phyloP scores from a whole-genome alignment of 2,329 filamentous ascomycete species.

The Zelopaecilomyces penicillatus region DNA sequence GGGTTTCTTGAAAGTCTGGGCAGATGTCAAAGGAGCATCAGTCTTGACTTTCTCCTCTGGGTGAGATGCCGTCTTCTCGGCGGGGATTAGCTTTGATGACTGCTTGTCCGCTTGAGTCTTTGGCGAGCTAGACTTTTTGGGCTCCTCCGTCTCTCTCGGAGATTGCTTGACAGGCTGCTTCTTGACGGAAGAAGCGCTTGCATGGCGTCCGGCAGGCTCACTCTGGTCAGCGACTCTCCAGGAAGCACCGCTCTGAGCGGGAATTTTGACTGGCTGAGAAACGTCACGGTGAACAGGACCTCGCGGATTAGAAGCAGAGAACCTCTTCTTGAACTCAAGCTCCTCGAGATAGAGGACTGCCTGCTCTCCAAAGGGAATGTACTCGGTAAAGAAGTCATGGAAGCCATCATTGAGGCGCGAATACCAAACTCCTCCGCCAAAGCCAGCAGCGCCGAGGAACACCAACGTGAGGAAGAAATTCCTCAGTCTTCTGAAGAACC shows the following conservation, averaged over 20 bases:
- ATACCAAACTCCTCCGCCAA: conserved; percentile 84
- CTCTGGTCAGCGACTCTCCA: conserved; percentile 64
- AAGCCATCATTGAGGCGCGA: conserved; percentile 93
- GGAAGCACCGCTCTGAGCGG: conserved; percentile 75
- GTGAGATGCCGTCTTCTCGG: conserved; percentile 21
- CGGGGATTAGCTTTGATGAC: conserved; percentile 1
- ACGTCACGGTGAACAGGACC: conserved; percentile 43
- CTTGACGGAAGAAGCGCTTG: conserved; percentile 40
- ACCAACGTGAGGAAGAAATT: conserved; percentile 70
- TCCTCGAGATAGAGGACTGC: conserved; percentile 94
- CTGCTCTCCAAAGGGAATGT: conserved; percentile 88
- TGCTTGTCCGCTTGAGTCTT: conserved; percentile 18
- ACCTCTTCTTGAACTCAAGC: conserved; percentile 81
- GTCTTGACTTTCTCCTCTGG: conserved; percentile 18
- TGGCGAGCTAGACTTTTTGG: background rate
- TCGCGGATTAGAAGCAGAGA: conserved; percentile 43
- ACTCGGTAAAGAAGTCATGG: conserved; percentile 98
- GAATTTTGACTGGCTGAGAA: conserved; percentile 70
- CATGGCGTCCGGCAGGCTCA: conserved; percentile 49
- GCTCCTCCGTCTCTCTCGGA: conserved; percentile 13
- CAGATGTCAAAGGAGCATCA: conserved; percentile 6
- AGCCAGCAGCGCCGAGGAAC: conserved; percentile 68
- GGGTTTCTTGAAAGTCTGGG: conserved; percentile 41
- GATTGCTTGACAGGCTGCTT: conserved; percentile 13
- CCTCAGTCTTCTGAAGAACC: conserved; percentile 63